Conservation (phyloP, 441 rosid species). For the Corymbia calophylla region DNA sequence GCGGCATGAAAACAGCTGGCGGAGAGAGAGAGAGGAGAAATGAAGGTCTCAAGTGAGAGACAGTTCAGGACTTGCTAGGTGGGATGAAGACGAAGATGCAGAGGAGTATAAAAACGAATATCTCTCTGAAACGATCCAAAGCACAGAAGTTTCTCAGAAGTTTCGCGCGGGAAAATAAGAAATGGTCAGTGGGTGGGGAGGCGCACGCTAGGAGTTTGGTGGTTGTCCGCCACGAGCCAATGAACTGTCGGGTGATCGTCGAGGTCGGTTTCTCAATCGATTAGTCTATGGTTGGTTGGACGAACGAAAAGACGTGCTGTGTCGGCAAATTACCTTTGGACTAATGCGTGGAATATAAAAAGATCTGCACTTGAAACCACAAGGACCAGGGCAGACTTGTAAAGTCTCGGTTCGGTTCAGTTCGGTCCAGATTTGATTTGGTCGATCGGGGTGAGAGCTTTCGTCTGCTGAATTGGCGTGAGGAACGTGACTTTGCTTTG, state of each 20-base stretch:
- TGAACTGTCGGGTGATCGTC: rapidly evolving
- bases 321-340: no score
- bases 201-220: not conserved
- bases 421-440: rapidly evolving
- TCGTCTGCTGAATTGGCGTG: not conserved
- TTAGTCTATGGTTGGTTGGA: not conserved
- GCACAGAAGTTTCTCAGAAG: not conserved
- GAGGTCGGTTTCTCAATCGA: not conserved
- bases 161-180: not conserved
- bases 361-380: not conserved
- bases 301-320: not conserved
- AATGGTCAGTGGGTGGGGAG: not conserved
- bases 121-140: rapidly evolving
- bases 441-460: not conserved
- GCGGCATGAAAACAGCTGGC: not conserved
- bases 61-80: not conserved
- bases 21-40: not conserved
- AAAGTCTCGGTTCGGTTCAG: not conserved
- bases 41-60: rapidly evolving
- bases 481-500: not conserved
- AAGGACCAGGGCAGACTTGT: not conserved
- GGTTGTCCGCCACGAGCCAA: not conserved
- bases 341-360: not conserved
- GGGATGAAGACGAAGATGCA: not conserved
- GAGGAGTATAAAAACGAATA: not conserved